A percentile compares a stretch with the other conserved stretches of the same genome.
Evolutionary conservation across 1,284 basidiomycete species (phyloP).

Genomic region (Sanghuangporus sanghuang): DNA sequence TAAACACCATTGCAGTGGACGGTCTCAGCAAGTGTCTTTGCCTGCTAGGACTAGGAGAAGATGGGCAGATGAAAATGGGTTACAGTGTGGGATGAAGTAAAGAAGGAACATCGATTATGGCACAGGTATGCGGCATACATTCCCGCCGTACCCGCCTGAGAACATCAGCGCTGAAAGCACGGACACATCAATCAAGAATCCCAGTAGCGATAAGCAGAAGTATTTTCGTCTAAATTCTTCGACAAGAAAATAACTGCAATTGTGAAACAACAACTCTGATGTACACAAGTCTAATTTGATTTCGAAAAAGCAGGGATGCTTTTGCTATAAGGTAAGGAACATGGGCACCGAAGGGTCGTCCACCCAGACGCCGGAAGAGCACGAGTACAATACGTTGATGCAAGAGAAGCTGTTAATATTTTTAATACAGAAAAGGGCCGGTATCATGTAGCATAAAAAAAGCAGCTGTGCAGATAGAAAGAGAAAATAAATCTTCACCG

Average conservation of each 20-base stretch:
- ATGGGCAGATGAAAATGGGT: neutral
- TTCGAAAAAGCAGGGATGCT: too few species aligned
- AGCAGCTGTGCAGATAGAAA: neutral
- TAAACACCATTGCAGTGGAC: constrained; percentile 55
- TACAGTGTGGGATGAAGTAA: neutral
- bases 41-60: neutral
- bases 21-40: neutral
- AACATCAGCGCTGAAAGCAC: too few species aligned
- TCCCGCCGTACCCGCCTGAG: too few species aligned
- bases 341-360: neutral
- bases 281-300: too few species aligned
- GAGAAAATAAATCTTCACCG: neutral
- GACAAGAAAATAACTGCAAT: too few species aligned
- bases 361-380: neutral
- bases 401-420: neutral
- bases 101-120: too few species aligned
- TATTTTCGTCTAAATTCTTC: too few species aligned
- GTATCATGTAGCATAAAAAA: neutral
- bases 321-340: too few species aligned
- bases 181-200: too few species aligned
- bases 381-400: neutral
- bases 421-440: neutral
- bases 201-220: too few species aligned
- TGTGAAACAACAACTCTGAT: too few species aligned
- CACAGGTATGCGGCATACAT: too few species aligned